These are phyloP conservation scores for Malbranchea zuffiana DNA, from an alignment of 2,329 filamentous ascomycete genomes.

Conservation along the genomic window DNA sequence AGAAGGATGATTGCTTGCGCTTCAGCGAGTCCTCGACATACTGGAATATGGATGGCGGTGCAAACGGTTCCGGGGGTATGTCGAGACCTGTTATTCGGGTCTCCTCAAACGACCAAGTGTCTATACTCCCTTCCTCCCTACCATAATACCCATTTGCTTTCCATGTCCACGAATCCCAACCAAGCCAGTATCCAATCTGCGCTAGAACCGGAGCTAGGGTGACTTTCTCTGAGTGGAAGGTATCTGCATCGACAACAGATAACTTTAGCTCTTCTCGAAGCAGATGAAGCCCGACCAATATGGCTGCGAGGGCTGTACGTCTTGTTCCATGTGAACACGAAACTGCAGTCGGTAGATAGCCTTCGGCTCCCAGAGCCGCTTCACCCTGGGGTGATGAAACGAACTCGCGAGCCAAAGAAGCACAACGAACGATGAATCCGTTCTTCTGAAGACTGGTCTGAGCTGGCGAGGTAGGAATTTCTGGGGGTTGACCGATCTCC, in stretches of 20 bases:
- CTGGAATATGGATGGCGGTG: conserved; percentile 49
- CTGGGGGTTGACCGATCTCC: conserved; percentile 24
- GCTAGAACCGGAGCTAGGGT: conserved; percentile 62
- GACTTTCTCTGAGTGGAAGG: conserved; percentile 34
- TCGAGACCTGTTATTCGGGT: conserved; percentile 35
- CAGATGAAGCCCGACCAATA: conserved; percentile 68
- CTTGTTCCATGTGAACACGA: conserved; percentile 46
- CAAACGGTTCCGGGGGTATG: conserved; percentile 41
- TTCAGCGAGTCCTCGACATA: conserved; percentile 40
- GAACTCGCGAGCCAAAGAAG: conserved; percentile 55
- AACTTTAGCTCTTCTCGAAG: conserved; percentile 85
- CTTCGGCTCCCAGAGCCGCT: conserved; percentile 42
- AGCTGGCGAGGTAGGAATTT: conserved; percentile 3
- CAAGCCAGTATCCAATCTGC: conserved; percentile 73
- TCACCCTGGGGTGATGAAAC: conserved; percentile 49
- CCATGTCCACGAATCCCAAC: conserved; percentile 55
- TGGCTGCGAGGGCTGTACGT: conserved; percentile 54
- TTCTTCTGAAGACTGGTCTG: conserved; percentile 22
- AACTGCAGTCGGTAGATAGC: conserved; percentile 54
- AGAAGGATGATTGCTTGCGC: conserved; percentile 31
- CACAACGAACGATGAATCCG: conserved; percentile 37
- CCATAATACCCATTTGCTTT: conserved; percentile 45
- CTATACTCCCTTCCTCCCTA: conserved; percentile 47
- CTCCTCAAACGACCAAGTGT: conserved; percentile 47
- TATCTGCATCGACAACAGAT: conserved; percentile 47